Base-by-base conservation (phyloP, 2,329 filamentous ascomycete species). In the Simplicillium sp. region DNA sequence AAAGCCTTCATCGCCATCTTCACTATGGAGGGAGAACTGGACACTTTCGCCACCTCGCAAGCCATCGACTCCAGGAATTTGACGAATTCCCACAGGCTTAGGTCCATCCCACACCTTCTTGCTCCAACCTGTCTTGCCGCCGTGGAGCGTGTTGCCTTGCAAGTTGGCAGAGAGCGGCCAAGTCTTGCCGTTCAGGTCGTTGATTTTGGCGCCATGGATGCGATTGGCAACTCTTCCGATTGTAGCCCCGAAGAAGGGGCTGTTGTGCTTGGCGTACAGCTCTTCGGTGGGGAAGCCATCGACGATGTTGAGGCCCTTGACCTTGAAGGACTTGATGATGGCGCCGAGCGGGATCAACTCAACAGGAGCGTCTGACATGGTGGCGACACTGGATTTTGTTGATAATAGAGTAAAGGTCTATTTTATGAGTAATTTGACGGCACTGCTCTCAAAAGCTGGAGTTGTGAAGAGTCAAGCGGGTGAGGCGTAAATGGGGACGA, bases 151-250 rank as follows among this genome's bases (percentile, higher is more conserved):
- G 65, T 95, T 92, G 32, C 74, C 70, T 0, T 79, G 82, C 57
- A 96, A 78, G 65, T 95, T 96, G 44, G 75, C 74, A 7, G 75
- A 71, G 34, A 97, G 71, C 13, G 70, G 53, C 61, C 94, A 92
- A 3, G 73, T 67, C 54, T 77, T 74, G 46, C 70, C 69, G 61
- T 95, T 95, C 51, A 96, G 64, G 39, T 70, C 71, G 48, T 80
- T 65, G 57, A 96, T 80, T 50, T 77, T 71, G 18, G 81, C 87
- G 54, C 73, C 69, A 42, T 77, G 75, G 57, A 95, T 79, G 43
- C 90, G 82, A 67, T 97, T 97, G 46, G 88, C 78, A 15, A 81
- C 69, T 40, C 80, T 85, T 41, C 92, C 92, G 58, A 97, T 95
- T 35, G 87, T 97, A 60, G 90, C 89, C 48, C 92, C 90, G 57